Conservation (phyloP, 495 filamentous ascomycete genomes). For the Penicillium antarcticum region DNA sequence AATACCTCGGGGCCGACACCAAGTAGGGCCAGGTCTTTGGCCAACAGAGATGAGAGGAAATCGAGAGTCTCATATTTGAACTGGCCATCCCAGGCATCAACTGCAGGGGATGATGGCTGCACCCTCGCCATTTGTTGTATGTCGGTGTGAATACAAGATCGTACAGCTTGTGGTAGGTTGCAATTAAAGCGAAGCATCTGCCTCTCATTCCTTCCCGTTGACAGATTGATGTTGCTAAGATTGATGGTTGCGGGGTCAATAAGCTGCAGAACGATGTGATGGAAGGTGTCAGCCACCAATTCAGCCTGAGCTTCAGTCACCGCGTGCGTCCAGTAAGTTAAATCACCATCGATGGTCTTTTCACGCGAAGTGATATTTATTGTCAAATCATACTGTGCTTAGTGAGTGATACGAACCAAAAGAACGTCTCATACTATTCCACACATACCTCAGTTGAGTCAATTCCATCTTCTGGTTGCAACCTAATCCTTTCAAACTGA, state of each 20-base stretch:
- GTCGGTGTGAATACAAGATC: slow-evolving; percentile 18
- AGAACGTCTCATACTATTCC: too few relatives aligned
- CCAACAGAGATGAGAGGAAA: slow-evolving; percentile 21
- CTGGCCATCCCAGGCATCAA: slow-evolving; percentile 45
- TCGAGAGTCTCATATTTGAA: slow-evolving; percentile 50
- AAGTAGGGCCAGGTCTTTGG: slow-evolving; percentile 20
- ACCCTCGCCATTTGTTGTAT: background rate
- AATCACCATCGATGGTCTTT: slow-evolving; percentile 3
- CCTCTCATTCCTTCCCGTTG: slow-evolving; percentile 8
- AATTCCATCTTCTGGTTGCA: too few relatives aligned
- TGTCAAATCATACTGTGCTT: slow-evolving; percentile 45
- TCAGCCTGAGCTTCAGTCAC: slow-evolving; percentile 16
- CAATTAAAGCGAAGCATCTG: slow-evolving; percentile 19
- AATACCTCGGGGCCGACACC: slow-evolving; percentile 31
- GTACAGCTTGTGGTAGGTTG: slow-evolving; percentile 9
- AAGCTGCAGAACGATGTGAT: background rate
- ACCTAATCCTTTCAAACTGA: too few relatives aligned
- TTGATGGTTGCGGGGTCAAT: background rate
- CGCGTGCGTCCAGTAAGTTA: slow-evolving; percentile 21
- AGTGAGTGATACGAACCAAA: too few relatives aligned
- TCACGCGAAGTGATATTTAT: slow-evolving; percentile 45
- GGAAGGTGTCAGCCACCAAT: slow-evolving; percentile 14
- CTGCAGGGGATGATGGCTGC: background rate
- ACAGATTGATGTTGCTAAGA: slow-evolving; percentile 9
- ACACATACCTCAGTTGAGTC: slow-evolving; percentile 14